These are phyloP conservation scores for Diaporthe ampelina DNA, from an alignment of 2,329 filamentous ascomycete genomes.

Conservation along the genomic window DNA sequence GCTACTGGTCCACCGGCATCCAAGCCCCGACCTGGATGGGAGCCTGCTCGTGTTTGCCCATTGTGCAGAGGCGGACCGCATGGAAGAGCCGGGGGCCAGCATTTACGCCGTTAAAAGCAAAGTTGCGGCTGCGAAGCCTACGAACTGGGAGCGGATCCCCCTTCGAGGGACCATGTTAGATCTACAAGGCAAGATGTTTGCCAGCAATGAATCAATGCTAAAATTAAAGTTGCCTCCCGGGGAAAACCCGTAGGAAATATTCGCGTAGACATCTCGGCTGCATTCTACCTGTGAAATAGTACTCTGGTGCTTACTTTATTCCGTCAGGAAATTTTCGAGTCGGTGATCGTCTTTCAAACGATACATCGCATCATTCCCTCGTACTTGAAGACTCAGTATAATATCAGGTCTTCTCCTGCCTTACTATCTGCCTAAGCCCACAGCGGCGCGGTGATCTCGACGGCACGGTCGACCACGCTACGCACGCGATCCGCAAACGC, in stretches of 20 bases:
- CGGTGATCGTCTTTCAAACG: background rate
- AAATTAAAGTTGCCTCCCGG: background rate
- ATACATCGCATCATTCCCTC: background rate
- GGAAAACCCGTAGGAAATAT: background rate
- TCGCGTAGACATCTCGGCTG: background rate
- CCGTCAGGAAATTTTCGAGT: background rate
- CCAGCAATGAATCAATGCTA: background rate
- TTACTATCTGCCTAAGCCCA: slow-evolving; percentile 61
- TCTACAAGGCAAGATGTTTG: slow-evolving; percentile 7
- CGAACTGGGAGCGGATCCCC: background rate
- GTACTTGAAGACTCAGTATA: background rate
- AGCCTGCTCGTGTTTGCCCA: background rate
- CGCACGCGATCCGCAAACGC: slow-evolving; percentile 87
- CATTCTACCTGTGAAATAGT: slow-evolving; percentile 1
- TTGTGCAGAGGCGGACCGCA: background rate
- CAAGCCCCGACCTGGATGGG: background rate
- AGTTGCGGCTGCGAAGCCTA: background rate
- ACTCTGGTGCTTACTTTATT: slow-evolving; percentile 1
- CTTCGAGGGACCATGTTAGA: background rate
- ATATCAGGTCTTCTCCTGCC: background rate
- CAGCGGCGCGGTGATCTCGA: slow-evolving; percentile 87
- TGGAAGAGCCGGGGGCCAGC: background rate
- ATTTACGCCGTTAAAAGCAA: background rate
- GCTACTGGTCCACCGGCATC: too few relatives aligned
- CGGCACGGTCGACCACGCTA: slow-evolving; percentile 89